Conservation (phyloP, 371 early-diverging fungal genomes). For the Mucor lusitanicus region DNA sequence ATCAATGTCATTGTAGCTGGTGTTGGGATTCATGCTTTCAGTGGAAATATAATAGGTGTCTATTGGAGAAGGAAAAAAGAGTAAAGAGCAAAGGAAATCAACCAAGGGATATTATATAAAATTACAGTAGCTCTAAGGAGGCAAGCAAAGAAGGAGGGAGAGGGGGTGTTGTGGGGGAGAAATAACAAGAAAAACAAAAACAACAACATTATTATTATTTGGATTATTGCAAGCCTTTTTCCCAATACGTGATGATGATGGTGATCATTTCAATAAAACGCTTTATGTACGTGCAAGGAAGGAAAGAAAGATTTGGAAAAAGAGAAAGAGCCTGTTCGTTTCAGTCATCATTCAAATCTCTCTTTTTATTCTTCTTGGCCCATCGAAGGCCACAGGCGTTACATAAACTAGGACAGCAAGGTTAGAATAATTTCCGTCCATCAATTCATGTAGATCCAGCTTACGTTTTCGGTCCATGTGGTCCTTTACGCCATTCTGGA, state of each 20-base stretch:
- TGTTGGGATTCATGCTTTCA: neutral
- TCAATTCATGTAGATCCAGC: neutral
- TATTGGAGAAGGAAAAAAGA: conserved; percentile 3
- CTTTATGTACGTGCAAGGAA: conserved; percentile 11
- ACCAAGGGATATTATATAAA: neutral
- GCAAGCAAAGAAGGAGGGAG: neutral
- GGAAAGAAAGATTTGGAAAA: neutral
- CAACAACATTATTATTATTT: neutral
- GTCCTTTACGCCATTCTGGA: conserved; percentile 83
- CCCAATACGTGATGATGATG: neutral
- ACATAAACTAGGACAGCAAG: conserved; percentile 31
- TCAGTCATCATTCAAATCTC: conserved; percentile 28
- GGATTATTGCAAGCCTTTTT: neutral
- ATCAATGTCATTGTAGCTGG: conserved; percentile 3
- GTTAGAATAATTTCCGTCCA: neutral
- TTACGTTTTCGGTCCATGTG: conserved; percentile 67
- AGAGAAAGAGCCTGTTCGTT: neutral
- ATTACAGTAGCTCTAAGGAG: neutral
- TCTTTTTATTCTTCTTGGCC: conserved; percentile 37
- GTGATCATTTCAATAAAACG: neutral
- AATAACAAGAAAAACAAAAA: neutral
- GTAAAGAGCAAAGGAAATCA: neutral
- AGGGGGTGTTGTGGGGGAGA: neutral
- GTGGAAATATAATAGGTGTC: neutral
- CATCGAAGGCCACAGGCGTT: conserved; percentile 57